phyloP scores from a whole-genome alignment of 208 protist species.

The Wallacemonas sp. region DNA sequence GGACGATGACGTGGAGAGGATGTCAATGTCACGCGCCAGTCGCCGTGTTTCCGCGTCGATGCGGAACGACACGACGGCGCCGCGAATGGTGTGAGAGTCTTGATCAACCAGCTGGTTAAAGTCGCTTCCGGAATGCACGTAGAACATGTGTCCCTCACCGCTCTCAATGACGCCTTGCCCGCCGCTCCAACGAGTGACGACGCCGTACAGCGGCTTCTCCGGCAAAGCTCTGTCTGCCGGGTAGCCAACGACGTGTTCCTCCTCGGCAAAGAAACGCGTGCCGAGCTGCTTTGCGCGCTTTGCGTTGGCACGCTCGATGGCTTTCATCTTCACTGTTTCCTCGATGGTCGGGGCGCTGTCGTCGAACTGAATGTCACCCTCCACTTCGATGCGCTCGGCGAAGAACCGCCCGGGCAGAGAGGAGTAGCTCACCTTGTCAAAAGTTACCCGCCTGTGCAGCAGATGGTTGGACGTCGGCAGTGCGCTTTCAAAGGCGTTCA shows the following conservation, averaged over 20 bases:
- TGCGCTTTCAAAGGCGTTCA: slow-evolving; percentile 73
- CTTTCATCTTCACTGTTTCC: slow-evolving; percentile 38
- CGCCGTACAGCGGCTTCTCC: slow-evolving; percentile 57
- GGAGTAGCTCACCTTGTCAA: slow-evolving; percentile 68
- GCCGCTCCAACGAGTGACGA: slow-evolving; percentile 88
- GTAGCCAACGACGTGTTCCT: not conserved
- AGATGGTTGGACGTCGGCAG: slow-evolving; percentile 71
- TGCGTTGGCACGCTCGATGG: slow-evolving; percentile 23
- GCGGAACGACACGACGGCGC: slow-evolving; percentile 79
- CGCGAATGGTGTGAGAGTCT: slow-evolving; percentile 54
- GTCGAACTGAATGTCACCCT: slow-evolving; percentile 48
- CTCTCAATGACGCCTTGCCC: slow-evolving; percentile 82
- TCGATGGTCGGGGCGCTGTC: slow-evolving; percentile 30
- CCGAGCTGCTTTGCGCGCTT: slow-evolving; percentile 19
- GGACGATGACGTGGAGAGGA: slow-evolving; percentile 60
- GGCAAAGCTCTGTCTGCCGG: slow-evolving; percentile 23
- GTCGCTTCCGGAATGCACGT: slow-evolving; percentile 66
- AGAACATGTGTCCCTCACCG: slow-evolving; percentile 64
- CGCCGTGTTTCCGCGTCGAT: slow-evolving; percentile 37
- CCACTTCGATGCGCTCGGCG: slow-evolving; percentile 70
- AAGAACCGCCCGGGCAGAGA: slow-evolving; percentile 50
- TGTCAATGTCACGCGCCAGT: slow-evolving; percentile 54
- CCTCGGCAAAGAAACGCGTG: slow-evolving; percentile 18
- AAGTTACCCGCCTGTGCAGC: slow-evolving; percentile 56
- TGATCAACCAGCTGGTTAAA: slow-evolving; percentile 79